phyloP scores from a whole-genome alignment of 2,329 filamentous ascomycete species.

The Ambrosiella beaveri region DNA sequence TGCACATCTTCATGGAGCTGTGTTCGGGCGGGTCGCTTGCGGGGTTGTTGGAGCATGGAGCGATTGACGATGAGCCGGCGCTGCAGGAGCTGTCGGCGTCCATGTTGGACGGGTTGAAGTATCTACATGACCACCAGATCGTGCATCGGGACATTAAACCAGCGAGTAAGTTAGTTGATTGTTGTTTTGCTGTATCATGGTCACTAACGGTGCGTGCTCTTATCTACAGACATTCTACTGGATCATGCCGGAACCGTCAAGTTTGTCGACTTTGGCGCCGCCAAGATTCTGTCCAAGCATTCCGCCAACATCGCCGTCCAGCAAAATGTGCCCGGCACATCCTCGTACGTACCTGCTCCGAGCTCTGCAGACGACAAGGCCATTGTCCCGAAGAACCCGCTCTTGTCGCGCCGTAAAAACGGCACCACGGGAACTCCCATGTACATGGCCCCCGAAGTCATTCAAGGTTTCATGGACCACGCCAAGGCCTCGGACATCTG shows the following conservation, averaged over 20 bases:
- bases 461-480: constrained; percentile 53
- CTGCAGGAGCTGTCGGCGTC: constrained; percentile 94
- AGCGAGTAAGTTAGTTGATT: constrained; percentile 49
- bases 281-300: constrained; percentile 56
- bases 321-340: not conserved
- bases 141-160: constrained; percentile 96
- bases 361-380: constrained; percentile 26
- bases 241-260: constrained; percentile 98
- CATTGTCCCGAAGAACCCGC: constrained; percentile 32
- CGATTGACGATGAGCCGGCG: constrained; percentile 94
- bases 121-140: constrained; percentile 81
- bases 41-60: constrained; percentile 76
- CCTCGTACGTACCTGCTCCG: not conserved
- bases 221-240: constrained; percentile 62
- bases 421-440: constrained; percentile 90
- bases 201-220: not conserved
- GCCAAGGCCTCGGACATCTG: constrained; percentile 76
- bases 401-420: constrained; percentile 43
- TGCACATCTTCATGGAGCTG: constrained; percentile 99
- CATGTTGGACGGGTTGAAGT: constrained; percentile 81
- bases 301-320: constrained; percentile 74
- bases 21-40: constrained; percentile 90
- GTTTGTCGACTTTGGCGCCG: constrained; percentile 95
- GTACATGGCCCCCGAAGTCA: constrained; percentile 99
- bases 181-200: not conserved